These are phyloP conservation scores for Backusella psychrophila DNA, from an alignment of 192 early-diverging fungal genomes.

Conservation along the genomic window DNA sequence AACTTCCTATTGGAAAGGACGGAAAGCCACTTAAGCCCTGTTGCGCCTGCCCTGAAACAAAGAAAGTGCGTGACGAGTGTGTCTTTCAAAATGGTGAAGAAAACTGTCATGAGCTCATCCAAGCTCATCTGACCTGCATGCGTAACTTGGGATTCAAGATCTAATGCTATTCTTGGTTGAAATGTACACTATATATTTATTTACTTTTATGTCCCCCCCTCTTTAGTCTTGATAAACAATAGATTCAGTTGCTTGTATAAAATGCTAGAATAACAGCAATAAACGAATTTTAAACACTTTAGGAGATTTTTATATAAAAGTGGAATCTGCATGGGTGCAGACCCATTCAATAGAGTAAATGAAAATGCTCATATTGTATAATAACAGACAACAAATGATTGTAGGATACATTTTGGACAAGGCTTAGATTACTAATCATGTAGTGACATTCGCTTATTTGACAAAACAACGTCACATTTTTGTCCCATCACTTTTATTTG, in stretches of 20 bases:
- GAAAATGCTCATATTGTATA: too few species aligned
- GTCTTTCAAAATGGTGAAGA: constrained; percentile 84
- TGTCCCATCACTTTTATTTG: too few species aligned
- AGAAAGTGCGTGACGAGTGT: constrained; percentile 86
- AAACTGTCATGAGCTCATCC: constrained; percentile 85
- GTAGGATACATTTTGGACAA: too few species aligned
- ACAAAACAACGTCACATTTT: too few species aligned
- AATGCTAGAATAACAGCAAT: not conserved
- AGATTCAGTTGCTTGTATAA: not conserved
- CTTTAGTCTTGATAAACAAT: not conserved
- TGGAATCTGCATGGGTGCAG: too few species aligned
- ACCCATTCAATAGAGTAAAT: too few species aligned
- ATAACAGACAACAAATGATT: too few species aligned
- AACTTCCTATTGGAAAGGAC: constrained; percentile 43
- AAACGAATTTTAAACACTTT: not conserved
- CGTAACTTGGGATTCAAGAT: constrained; percentile 93
- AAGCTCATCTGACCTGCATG: constrained; percentile 88
- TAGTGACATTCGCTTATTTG: too few species aligned
- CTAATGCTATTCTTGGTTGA: constrained; percentile 29
- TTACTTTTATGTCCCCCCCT: not conserved
- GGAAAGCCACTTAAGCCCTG: constrained; percentile 83
- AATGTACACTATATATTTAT: constrained; percentile 3
- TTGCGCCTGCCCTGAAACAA: constrained; percentile 96
- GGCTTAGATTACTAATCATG: too few species aligned
- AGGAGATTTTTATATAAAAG: not conserved